Evolutionary conservation across 2,329 filamentous ascomycete species (phyloP).

Genomic region (Malbranchea zuffiana): DNA sequence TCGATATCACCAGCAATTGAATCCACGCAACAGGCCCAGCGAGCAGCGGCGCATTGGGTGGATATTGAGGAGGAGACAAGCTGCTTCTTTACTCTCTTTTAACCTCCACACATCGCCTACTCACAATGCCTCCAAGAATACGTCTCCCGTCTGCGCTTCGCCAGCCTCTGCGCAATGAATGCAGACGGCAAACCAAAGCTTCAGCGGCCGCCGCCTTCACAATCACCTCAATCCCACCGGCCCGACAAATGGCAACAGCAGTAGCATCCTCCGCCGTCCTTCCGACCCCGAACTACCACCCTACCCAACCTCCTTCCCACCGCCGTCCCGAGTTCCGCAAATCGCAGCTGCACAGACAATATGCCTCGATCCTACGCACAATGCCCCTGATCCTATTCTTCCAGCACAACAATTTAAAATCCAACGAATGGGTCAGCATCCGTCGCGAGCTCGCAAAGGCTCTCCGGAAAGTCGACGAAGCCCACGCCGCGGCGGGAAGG

Average conservation of each 20-base stretch:
- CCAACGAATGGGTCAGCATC: constrained; percentile 63
- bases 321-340: constrained; percentile 80
- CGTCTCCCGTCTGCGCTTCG: constrained; percentile 30
- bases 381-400: constrained; percentile 79
- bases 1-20: no score
- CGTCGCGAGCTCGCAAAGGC: constrained; percentile 56
- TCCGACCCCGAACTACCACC: constrained; percentile 42
- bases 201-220: constrained; percentile 27
- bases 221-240: constrained; percentile 41
- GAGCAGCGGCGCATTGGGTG: no score
- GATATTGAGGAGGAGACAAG: no score
- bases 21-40: no score
- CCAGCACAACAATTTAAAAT: constrained; percentile 65
- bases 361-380: constrained; percentile 77
- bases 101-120: no score
- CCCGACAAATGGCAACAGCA: constrained; percentile 17
- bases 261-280: constrained; percentile 23
- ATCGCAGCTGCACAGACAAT: constrained; percentile 74
- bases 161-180: constrained; percentile 29
- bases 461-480: constrained; percentile 53
- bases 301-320: constrained; percentile 75
- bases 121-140: constrained; percentile 46
- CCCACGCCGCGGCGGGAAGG: constrained; percentile 48
- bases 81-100: no score
- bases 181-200: constrained; percentile 7